Evolutionary conservation across 2,329 filamentous ascomycete species (phyloP).

Genomic region (Fonsecaea monophora): DNA sequence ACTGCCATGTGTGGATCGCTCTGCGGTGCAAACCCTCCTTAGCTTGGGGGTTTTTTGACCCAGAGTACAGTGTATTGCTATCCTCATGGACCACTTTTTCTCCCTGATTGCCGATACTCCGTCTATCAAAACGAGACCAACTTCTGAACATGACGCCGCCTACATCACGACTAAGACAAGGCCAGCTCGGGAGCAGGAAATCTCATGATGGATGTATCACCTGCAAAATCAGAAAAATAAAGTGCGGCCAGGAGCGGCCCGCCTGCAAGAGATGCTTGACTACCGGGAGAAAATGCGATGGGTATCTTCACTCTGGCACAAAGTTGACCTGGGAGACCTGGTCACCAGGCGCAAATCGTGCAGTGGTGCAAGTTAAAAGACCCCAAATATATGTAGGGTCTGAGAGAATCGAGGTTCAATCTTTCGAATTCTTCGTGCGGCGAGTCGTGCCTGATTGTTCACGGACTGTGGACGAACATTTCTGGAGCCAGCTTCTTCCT

Average conservation of each 20-base stretch:
- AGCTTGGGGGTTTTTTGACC: background rate
- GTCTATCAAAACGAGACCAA: background rate
- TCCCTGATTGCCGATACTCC: background rate
- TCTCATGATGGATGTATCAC: conserved; percentile 13
- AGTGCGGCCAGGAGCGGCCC: conserved; percentile 40
- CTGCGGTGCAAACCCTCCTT: background rate
- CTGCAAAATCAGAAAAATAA: conserved; percentile 29
- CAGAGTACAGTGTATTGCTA: background rate
- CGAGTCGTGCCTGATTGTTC: conserved; percentile 26
- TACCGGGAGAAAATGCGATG: conserved; percentile 38
- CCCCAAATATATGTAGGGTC: conserved; percentile 12
- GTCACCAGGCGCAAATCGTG: background rate
- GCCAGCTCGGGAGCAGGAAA: conserved; percentile 16
- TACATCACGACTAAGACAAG: conserved; percentile 3
- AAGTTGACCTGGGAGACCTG: no score
- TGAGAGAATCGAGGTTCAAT: conserved; percentile 17
- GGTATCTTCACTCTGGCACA: conserved; percentile 7
- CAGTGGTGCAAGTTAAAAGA: background rate
- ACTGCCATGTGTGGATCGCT: background rate
- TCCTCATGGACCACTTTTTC: background rate
- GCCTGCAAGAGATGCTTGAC: conserved; percentile 36
- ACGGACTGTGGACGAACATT: conserved; percentile 21
- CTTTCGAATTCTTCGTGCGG: conserved; percentile 29
- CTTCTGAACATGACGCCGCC: background rate
- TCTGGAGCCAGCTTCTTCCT: conserved; percentile 26